Base-by-base conservation (phyloP, 1,284 basidiomycete genomes). In the Ceratobasidium sp. region DNA sequence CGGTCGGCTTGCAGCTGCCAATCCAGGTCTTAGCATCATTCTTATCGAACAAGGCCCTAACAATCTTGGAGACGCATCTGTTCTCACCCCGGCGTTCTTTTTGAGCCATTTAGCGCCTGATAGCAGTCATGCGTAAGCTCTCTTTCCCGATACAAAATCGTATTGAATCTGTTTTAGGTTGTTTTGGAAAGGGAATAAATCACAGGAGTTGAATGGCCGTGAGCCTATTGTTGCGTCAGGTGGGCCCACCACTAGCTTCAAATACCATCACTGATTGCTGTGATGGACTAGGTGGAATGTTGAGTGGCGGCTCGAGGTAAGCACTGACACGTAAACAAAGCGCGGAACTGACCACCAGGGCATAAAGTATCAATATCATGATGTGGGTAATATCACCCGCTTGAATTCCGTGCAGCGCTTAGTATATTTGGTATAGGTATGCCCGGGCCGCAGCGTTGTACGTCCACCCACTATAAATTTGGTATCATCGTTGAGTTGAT, bases 241-340 rank as follows among this genome's bases (percentile, higher is more conserved):
- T 34, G n/a, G 38, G 8, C 38, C n/a, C 38, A n/a, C 38, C n/a
- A n/a, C 38, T 42, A 25, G 53, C 10, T 35, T 38, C 31, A 15
- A 15, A 17, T 54, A 34, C 34, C 22, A 3, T 27, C 27, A 31
- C 45, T 49, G 7, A n/a, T 50, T 22, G 22, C 5, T 50, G 25
- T 15, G 22, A 27, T 50, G 47, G 12, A 22, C 3, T 15, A 50
- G 64, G 64, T 22, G 50, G 64, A 8, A 13, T 54, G 10, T 34
- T 67, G 31, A 52, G 64, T 13, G 64, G 64, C 31, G 64, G 64
- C n/a, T 67, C 64, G n/a, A 67, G 64, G 64, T 54, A 25, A 10
- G 20, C n/a, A 27, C 1, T 45, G 6, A 29, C 13, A 34, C 15
- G 10, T 12, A 1, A 8, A 47, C 6, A 38, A 35, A 20, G 27